Percentiles rank a stretch among this genome's conserved stretches.
These are phyloP conservation scores for Solanum raphanifolium DNA, from an alignment of 257 asterid species.

Conservation along the genomic window DNA sequence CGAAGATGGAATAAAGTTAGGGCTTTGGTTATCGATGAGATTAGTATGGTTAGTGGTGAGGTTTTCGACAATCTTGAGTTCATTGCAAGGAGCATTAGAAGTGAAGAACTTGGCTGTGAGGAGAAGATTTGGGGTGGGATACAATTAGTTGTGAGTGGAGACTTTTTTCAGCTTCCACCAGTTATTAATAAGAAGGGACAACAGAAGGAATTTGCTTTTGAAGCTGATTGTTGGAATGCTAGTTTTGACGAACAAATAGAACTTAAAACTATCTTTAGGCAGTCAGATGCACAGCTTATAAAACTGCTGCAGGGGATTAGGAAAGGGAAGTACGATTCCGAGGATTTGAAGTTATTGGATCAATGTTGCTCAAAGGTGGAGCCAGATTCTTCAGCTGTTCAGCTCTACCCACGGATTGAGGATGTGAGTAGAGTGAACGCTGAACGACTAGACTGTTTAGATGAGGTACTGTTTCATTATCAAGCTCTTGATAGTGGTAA, in stretches of 20 bases:
- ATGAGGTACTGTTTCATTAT: conserved; percentile 27
- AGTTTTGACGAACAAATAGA: conserved; percentile 52
- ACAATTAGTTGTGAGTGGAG: conserved; percentile 72
- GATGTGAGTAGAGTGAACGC: conserved; percentile 58
- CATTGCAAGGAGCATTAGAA: conserved; percentile 36
- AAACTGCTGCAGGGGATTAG: conserved; percentile 51
- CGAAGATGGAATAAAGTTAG: conserved; percentile 49
- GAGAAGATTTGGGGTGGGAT: conserved; percentile 63
- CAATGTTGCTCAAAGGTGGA: conserved; percentile 39
- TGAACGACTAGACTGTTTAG: conserved; percentile 25
- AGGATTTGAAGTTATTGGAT: conserved; percentile 39
- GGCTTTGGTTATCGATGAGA: conserved; percentile 59
- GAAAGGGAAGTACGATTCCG: conserved; percentile 34
- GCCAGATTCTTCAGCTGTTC: conserved; percentile 60
- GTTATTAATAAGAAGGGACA: conserved; percentile 9
- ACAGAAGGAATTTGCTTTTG: conserved; percentile 40
- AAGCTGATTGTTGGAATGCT: conserved; percentile 56
- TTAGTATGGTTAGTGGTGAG: conserved; percentile 53
- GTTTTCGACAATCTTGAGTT: conserved; percentile 40
- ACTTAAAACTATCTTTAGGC: conserved; percentile 54
- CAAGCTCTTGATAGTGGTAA: conserved; percentile 44
- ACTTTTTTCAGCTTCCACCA: conserved; percentile 72
- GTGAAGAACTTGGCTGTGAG: background rate
- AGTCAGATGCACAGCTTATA: conserved; percentile 37
- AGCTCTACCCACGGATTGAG: conserved; percentile 43